Conservation (phyloP, 192 early-diverging fungal species). For the Mortierella antarctica region DNA sequence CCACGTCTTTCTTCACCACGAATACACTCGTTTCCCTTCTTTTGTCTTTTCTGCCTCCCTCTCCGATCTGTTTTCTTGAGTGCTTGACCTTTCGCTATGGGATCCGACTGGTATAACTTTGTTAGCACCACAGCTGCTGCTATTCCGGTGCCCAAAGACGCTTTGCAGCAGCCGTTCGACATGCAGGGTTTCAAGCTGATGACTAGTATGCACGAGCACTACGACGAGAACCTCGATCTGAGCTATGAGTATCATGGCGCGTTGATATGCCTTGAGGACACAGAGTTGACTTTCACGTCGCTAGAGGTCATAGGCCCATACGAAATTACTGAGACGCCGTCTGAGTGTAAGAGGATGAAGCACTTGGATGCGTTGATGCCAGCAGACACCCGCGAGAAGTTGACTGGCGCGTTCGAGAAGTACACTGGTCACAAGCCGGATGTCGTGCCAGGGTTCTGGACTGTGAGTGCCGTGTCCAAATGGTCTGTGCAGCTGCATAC, state of each 20-base stretch:
- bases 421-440: slow-evolving; percentile 12
- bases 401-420: slow-evolving; percentile 7
- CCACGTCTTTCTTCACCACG: no score
- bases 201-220: slow-evolving; percentile 1
- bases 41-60: no score
- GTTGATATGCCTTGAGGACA: slow-evolving; percentile 15
- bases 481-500: neutral
- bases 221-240: no score
- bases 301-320: slow-evolving; percentile 13
- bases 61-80: neutral
- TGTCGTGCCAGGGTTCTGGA: slow-evolving; percentile 15
- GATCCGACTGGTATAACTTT: slow-evolving; percentile 5
- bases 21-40: no score
- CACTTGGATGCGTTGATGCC: slow-evolving; percentile 17
- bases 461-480: neutral
- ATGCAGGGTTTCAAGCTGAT: slow-evolving; percentile 16
- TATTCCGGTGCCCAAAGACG: slow-evolving; percentile 18
- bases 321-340: neutral
- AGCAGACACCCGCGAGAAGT: slow-evolving; percentile 14
- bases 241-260: slow-evolving; percentile 14
- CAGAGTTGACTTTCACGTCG: slow-evolving; percentile 1
- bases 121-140: slow-evolving; percentile 7
- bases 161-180: slow-evolving; percentile 10
- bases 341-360: slow-evolving; percentile 4
- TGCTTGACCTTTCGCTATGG: slow-evolving; percentile 1